Evolutionary conservation across 192 early-diverging fungal species (phyloP), one percentile per base, ranked within the genome.

Genomic region (Umbelopsis sp.): DNA sequence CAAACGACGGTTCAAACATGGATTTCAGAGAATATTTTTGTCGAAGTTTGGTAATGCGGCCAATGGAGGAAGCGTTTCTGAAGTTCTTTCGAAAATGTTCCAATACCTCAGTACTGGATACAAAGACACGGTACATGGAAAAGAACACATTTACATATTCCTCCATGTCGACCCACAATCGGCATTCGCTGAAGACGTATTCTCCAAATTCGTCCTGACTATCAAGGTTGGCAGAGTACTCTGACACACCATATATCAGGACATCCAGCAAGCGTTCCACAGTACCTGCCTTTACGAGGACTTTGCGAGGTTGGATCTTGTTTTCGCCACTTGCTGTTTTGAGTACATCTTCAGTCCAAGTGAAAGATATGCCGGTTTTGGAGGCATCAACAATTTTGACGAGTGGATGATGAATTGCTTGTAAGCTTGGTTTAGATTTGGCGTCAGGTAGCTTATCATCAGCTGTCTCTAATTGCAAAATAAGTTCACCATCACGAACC

Each of bases 51-150:
- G 49, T 37, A 21, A 37, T 25, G n/a, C 49, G 30, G 1, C 67
- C 67, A 37, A 68, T 35, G 20, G 70, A 58, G 23, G 78, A 74
- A 4, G 85, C 80, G 18, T 75, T 74, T 1, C 68, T 68, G 45
- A 81, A 86, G 49, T 72, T 73, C 15, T 72, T 74, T 37, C 71
- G 68, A 15, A 86, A 51, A 20, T 78, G 73, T 18, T 84, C 80
- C 20, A 86, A 64, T 18, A 86, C 50, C 8, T 75, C 72, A 22
- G 46, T 71, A 12, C 67, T 27, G 6, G 80, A 74, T 69, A 88
- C 86, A 66, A 88, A 90, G 49, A 82, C 85, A 20, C 90, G 84
- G 73, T 88, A 91, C 21, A 88, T 89, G 13, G 83, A 80, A 80
- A 91, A 85, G 46, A 91, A 88, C 15, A 81, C 80, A 16, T 79